Conservation (phyloP, 352 stramenopile species). For the Discostella stelligera region DNA sequence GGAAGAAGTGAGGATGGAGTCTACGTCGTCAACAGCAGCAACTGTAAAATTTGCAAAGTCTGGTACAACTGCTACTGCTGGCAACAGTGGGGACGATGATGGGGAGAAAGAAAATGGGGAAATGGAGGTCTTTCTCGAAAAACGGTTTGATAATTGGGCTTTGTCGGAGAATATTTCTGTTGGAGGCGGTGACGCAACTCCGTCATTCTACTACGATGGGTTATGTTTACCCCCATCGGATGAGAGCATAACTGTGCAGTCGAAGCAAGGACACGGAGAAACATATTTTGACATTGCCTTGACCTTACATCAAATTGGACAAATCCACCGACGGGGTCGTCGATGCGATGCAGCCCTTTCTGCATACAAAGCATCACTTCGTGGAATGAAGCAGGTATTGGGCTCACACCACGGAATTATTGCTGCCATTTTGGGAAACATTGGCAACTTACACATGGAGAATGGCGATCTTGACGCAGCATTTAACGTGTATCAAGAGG, state of each 20-base stretch:
- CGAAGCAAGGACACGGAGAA: constrained; percentile 11
- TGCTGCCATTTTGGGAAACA: constrained; percentile 79
- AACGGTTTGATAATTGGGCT: constrained; percentile 46
- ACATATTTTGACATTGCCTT: constrained; percentile 73
- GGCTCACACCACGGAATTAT: constrained; percentile 71
- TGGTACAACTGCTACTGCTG: not conserved
- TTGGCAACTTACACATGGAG: constrained; percentile 82
- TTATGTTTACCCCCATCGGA: constrained; percentile 22
- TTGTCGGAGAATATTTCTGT: constrained; percentile 7
- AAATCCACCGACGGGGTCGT: constrained; percentile 62
- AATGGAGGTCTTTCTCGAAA: constrained; percentile 62
- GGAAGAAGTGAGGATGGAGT: constrained; percentile 36
- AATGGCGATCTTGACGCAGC: constrained; percentile 75
- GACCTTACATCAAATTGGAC: constrained; percentile 78
- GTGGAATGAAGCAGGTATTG: constrained; percentile 75
- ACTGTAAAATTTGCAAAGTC: not conserved
- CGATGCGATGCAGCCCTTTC: constrained; percentile 62
- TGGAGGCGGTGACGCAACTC: constrained; percentile 8
- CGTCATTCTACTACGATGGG: constrained; percentile 54
- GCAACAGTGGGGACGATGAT: constrained; percentile 1
- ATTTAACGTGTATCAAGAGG: constrained; percentile 78
- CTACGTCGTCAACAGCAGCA: constrained; percentile 25
- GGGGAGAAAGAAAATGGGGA: constrained; percentile 39
- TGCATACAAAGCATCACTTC: constrained; percentile 66
- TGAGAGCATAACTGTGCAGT: not conserved